A percentile compares a stretch with the other conserved stretches of the same genome.
phyloP scores from a whole-genome alignment of 208 protist genomes.

The Leishmania turanica region DNA sequence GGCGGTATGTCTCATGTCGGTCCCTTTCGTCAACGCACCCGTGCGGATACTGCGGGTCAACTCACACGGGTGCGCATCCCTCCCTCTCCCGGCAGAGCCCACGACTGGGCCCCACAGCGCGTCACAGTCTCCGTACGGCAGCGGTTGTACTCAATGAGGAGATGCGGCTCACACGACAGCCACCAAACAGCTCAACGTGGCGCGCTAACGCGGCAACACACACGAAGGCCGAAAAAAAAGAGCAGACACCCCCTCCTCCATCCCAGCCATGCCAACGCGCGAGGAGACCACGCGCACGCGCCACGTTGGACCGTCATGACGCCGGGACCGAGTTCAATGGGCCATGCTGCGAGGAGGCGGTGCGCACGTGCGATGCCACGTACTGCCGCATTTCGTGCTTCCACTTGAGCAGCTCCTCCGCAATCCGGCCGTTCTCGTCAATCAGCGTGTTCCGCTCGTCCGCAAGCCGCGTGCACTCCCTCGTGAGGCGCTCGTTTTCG shows the following conservation, averaged over 20 bases:
- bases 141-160: not conserved
- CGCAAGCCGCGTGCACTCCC: conserved; percentile 53
- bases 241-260: not conserved
- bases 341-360: conserved; percentile 16
- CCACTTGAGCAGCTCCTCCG: conserved; percentile 56
- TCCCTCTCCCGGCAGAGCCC: not conserved
- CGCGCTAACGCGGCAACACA: not conserved
- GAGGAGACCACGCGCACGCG: not conserved
- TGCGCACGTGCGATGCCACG: conserved; percentile 22
- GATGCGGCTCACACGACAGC: not conserved
- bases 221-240: not conserved
- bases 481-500: conserved; percentile 57
- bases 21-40: not conserved
- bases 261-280: not conserved
- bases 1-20: not conserved
- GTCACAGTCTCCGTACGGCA: not conserved
- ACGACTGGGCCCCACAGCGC: not conserved
- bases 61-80: not conserved
- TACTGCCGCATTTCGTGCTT: conserved; percentile 56
- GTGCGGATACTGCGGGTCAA: not conserved
- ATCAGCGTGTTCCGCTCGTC: conserved; percentile 41
- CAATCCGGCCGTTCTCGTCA: conserved; percentile 57
- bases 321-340: not conserved
- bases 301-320: not conserved
- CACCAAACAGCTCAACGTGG: not conserved